A percentile compares a stretch with the other conserved stretches of the same genome.
These are phyloP conservation scores for Ustilago esculenta DNA, from an alignment of 1,284 basidiomycete genomes.

Conservation along the genomic window DNA sequence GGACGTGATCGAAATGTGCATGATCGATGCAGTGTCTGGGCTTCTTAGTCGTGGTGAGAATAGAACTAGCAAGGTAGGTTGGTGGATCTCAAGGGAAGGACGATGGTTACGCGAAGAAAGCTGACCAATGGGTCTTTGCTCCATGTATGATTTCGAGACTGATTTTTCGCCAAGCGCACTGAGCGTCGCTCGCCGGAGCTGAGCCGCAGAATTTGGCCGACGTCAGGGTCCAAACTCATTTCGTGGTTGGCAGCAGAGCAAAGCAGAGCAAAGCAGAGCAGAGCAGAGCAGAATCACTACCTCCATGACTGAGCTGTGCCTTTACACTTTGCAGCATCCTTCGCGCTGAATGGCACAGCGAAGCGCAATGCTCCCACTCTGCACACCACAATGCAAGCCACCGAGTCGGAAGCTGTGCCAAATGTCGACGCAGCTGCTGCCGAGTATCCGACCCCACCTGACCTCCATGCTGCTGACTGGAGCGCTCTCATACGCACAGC, in stretches of 20 bases:
- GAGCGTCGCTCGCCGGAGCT: constrained; percentile 8
- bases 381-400: constrained; percentile 7
- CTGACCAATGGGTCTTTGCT: too few species aligned
- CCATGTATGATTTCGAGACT: not conserved
- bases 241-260: too few species aligned
- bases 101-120: too few species aligned
- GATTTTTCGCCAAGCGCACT: constrained; percentile 23
- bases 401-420: constrained; percentile 1
- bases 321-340: not conserved
- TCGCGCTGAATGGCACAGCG: not conserved
- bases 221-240: constrained; percentile 27
- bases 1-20: too few species aligned
- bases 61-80: too few species aligned
- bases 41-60: too few species aligned
- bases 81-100: too few species aligned
- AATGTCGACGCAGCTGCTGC: not conserved
- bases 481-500: not conserved
- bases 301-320: not conserved
- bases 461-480: constrained; percentile 18
- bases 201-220: constrained; percentile 13
- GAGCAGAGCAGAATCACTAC: too few species aligned
- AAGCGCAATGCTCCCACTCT: not conserved
- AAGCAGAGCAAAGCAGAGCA: too few species aligned
- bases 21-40: too few species aligned
- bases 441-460: constrained; percentile 30